Evolutionary conservation across 495 filamentous ascomycete genomes (phyloP), one percentile per base, ranked within the genome.

Genomic region (Penicilliopsis zonata): DNA sequence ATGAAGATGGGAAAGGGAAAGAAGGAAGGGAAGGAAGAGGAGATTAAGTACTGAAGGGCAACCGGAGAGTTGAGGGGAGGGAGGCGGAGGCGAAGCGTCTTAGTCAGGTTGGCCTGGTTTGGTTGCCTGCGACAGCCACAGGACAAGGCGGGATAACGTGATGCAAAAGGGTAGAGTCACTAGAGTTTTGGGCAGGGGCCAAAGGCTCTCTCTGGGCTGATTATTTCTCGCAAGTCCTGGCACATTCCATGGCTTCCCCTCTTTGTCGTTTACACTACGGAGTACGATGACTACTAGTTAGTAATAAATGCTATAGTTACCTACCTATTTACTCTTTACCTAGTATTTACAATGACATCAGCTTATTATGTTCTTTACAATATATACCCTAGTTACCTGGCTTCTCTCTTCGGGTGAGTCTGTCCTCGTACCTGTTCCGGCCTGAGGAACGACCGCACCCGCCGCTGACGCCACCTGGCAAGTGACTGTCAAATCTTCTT

Each of bases 81-180:
- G 13, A 29, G 24, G 43, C 41, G 41, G 55, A 50, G 52, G 60
- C 45, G 41, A 57, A 54, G 42, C 42, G 40, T 47, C 46, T 60
- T 59, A 52, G 53, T 64, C 51, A 60, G 55, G 36, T n/a, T n/a
- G n/a, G n/a, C n/a, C n/a, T n/a, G n/a, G n/a, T n/a, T n/a, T n/a
- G n/a, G 44, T 49, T 36, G 44, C 36, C 42, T 47, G 47, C 42
- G 44, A 53, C 50, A n/a, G n/a, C n/a, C n/a, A n/a, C n/a, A n/a
- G n/a, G 51, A 30, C 43, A 37, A 27, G 40, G 56, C 52, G 41
- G 45, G 59, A 61, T 49, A 44, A 46, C 35, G 49, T 51, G 48
- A 38, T 38, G 43, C 36, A 42, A 43, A 9, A 5, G 39, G 41
- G 30, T 49, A 41, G 35, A 36, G 39, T 53, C 41, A 35, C 42